Conservation (phyloP, 768 basidiomycete species). For the Scleroderma bovista region DNA sequence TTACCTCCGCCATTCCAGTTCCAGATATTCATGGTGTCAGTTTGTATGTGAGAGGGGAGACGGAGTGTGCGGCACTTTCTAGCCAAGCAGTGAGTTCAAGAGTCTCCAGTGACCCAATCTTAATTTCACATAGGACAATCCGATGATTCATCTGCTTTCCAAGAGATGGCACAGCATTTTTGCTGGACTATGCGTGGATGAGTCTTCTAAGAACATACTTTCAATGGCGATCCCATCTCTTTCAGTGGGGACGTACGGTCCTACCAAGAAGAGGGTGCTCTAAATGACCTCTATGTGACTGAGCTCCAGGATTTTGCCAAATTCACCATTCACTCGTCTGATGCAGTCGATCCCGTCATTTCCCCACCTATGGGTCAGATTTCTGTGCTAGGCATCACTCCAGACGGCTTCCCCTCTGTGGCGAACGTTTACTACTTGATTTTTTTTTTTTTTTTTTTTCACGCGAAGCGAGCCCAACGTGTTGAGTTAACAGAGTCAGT, state of each 20-base stretch:
- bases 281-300: slow-evolving; percentile 45
- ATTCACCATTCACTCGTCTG: slow-evolving; percentile 37
- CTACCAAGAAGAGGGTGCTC: slow-evolving; percentile 39
- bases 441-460: too few species aligned
- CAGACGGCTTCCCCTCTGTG: slow-evolving; percentile 49
- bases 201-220: slow-evolving; percentile 33
- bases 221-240: slow-evolving; percentile 40
- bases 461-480: too few species aligned
- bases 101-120: slow-evolving; percentile 3
- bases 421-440: too few species aligned
- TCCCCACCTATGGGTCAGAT: slow-evolving; percentile 46
- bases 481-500: too few species aligned
- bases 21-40: slow-evolving; percentile 50
- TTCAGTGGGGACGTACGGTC: slow-evolving; percentile 39
- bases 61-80: slow-evolving; percentile 46
- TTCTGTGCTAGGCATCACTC: slow-evolving; percentile 45
- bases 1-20: slow-evolving; percentile 29
- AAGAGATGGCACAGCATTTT: neutral
- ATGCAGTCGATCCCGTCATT: slow-evolving; percentile 43
- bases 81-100: slow-evolving; percentile 46
- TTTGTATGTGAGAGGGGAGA: slow-evolving; percentile 40
- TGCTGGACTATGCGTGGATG: slow-evolving; percentile 44
- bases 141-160: neutral
- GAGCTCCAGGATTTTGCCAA: slow-evolving; percentile 43
- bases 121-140: neutral